phyloP scores from a whole-genome alignment of 1,284 basidiomycete species.

The Trichosporon asahii region DNA sequence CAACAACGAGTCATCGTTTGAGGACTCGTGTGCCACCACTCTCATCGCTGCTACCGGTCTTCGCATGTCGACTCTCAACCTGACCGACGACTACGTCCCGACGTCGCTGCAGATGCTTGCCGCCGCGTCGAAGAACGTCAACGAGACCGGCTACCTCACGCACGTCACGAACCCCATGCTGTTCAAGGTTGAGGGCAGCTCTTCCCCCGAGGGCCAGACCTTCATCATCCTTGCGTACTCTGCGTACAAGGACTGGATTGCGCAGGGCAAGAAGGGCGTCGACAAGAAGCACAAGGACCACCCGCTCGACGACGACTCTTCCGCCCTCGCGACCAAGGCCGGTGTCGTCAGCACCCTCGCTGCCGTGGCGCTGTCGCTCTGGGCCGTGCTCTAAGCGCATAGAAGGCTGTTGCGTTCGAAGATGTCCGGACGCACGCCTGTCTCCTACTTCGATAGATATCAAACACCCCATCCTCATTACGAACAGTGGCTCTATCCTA shows the following conservation, averaged over 20 bases:
- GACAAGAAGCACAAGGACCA: slow-evolving; percentile 35
- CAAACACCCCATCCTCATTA: not conserved
- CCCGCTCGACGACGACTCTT: slow-evolving; percentile 22
- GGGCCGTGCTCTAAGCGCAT: slow-evolving; percentile 3
- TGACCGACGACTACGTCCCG: slow-evolving; percentile 44
- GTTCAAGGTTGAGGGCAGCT: slow-evolving; percentile 55
- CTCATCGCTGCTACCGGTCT: slow-evolving; percentile 75
- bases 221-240: slow-evolving; percentile 69
- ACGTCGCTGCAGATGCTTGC: slow-evolving; percentile 39
- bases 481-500: not conserved
- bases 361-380: not conserved
- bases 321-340: not conserved
- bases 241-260: slow-evolving; percentile 67
- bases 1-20: slow-evolving; percentile 61
- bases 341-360: not conserved
- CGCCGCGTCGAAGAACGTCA: slow-evolving; percentile 40
- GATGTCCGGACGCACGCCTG: not conserved
- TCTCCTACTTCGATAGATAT: not conserved
- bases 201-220: slow-evolving; percentile 65
- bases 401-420: not conserved
- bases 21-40: slow-evolving; percentile 70
- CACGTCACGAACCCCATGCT: slow-evolving; percentile 68
- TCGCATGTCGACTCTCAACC: slow-evolving; percentile 47
- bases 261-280: slow-evolving; percentile 55
- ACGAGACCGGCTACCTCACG: slow-evolving; percentile 60